Evolutionary conservation across 306 rosid genomes (phyloP).

Genomic region (Begonia loranthoides): DNA sequence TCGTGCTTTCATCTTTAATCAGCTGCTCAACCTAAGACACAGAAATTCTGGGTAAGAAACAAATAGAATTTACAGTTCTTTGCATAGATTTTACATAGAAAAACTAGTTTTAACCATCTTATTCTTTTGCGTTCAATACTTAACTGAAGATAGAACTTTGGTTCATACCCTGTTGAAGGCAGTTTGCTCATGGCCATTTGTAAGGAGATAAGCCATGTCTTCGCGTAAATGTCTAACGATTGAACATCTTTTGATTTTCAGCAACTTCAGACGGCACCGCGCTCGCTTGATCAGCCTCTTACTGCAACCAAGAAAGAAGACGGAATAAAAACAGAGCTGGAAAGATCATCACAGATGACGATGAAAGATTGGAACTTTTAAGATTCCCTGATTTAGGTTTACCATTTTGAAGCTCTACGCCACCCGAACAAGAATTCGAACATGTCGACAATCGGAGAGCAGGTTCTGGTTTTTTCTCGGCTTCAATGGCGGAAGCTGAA

Average conservation of each 20-base stretch:
- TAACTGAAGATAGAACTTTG: not conserved
- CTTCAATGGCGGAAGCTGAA: not conserved
- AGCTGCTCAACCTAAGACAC: slow-evolving; percentile 54
- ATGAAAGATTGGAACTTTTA: not conserved
- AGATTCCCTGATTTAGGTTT: not conserved
- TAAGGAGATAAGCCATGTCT: slow-evolving; percentile 42
- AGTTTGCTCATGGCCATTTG: slow-evolving; percentile 32
- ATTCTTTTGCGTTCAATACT: no score
- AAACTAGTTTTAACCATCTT: no score
- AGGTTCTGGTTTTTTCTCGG: slow-evolving; percentile 8
- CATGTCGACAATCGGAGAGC: slow-evolving; percentile 25
- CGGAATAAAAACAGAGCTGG: not conserved
- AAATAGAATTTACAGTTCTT: no score
- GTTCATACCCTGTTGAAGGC: slow-evolving; percentile 40
- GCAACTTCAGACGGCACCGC: slow-evolving; percentile 39
- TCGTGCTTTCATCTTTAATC: slow-evolving; percentile 36
- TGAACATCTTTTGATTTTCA: slow-evolving; percentile 44
- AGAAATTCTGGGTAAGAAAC: not conserved
- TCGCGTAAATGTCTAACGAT: slow-evolving; percentile 36
- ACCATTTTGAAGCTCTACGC: slow-evolving; percentile 89
- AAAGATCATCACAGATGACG: not conserved
- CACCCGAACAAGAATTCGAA: slow-evolving; percentile 66
- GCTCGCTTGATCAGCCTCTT: slow-evolving; percentile 42
- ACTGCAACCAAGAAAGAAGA: slow-evolving; percentile 22
- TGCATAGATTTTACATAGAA: no score